These are phyloP conservation scores for Aspergillus caelatus DNA, from an alignment of 2,329 filamentous ascomycete species.

Conservation along the genomic window DNA sequence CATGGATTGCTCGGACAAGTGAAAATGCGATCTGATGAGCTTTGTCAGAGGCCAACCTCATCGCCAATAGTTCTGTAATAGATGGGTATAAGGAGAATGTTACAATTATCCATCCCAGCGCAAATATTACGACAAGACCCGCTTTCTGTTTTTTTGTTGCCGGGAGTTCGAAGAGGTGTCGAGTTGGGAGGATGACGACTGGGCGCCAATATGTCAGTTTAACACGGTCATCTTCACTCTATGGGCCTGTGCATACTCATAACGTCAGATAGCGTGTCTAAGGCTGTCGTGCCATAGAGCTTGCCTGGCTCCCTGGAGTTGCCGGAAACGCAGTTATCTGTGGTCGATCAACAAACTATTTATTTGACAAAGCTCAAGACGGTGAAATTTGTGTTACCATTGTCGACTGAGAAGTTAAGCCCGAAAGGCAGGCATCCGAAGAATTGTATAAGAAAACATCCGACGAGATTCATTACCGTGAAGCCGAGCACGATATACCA, in stretches of 20 bases:
- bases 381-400: background rate
- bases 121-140: background rate
- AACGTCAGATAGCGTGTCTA: background rate
- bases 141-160: background rate
- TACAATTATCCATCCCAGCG: background rate
- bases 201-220: background rate
- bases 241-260: background rate
- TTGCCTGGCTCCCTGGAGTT: background rate
- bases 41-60: background rate
- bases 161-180: background rate
- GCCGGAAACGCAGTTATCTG: background rate
- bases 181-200: background rate
- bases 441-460: background rate
- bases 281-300: background rate
- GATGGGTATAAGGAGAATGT: background rate
- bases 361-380: background rate
- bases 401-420: background rate
- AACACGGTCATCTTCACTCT: background rate
- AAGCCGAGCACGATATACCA: background rate
- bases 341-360: background rate
- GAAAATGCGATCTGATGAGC: background rate
- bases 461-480: background rate
- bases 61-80: background rate
- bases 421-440: background rate
- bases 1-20: background rate